Evolutionary conservation across 306 rosid species (phyloP), one percentile per base, ranked within the genome.

Genomic region (Dalbergia oliveri): DNA sequence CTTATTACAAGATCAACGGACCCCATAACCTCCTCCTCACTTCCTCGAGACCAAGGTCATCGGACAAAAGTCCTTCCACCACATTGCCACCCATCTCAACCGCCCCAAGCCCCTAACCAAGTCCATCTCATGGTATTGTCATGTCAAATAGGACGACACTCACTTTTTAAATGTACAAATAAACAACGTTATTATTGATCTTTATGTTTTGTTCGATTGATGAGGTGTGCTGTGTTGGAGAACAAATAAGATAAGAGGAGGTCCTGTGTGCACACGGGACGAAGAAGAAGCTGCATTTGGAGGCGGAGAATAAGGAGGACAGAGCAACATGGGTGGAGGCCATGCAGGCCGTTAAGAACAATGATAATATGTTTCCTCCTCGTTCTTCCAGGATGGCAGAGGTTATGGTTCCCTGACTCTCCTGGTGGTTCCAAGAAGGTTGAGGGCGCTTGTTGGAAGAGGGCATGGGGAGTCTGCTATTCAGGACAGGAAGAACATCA

Each of bases 381-480:
- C 60, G 4, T 54, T 7, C 60, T 54, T 54, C 60, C 9, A 14
- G 21, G 11, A 3, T 5, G 3, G 3, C 3, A 47, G 15, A 47
- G 5, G 53, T 47, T 47, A 47, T 47, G 53, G 15, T 47, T 47
- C 53, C 53, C n/a, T n/a, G 92, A 89, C 70, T 82, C 79, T 26
- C n/a, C 62, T 80, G 47, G 51, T 82, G 11, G 69, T 88, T 33
- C 85, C 91, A 6, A 89, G 88, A 89, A 91, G 77, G 73, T 63
- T 91, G 69, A 87, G 92, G 83, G 85, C n/a, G n/a, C 15, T 87
- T 91, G 47, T 16, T 19, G 16, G 83, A 88, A 50, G n/a, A 89
- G 79, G 97, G 97, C 51, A 81, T 91, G 66, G n/a, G 23, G 94
- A 91, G 75, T 79, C 69, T n/a, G n/a, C 87, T 41, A 88, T 91